Conservation (phyloP, 2,329 filamentous ascomycete species). For the Fusarium tanahbumbuense region DNA sequence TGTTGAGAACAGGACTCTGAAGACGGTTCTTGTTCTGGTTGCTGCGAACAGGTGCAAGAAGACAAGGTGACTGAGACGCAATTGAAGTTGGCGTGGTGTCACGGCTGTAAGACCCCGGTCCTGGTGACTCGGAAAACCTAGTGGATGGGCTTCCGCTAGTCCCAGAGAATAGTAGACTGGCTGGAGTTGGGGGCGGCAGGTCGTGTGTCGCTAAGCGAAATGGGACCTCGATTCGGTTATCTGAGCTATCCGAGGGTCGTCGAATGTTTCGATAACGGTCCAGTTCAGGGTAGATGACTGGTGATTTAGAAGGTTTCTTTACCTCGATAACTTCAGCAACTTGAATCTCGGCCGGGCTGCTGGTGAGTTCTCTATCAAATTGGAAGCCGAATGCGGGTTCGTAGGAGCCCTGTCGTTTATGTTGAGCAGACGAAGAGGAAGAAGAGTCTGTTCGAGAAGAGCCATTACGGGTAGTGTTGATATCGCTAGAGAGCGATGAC, state of each 20-base stretch:
- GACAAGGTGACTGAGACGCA: constrained; percentile 77
- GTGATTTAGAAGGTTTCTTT: constrained; percentile 54
- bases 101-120: constrained; percentile 76
- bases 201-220: constrained; percentile 72
- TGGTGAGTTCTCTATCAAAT: constrained; percentile 56
- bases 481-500: constrained; percentile 58
- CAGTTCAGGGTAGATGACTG: constrained; percentile 68
- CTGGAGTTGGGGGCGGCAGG: constrained; percentile 73
- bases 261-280: constrained; percentile 68
- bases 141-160: constrained; percentile 80
- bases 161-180: constrained; percentile 65
- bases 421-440: constrained; percentile 59
- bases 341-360: constrained; percentile 59
- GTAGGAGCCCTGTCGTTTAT: constrained; percentile 52
- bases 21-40: constrained; percentile 63
- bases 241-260: constrained; percentile 52
- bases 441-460: constrained; percentile 56
- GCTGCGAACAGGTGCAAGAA: constrained; percentile 62
- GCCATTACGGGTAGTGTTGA: constrained; percentile 49
- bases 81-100: constrained; percentile 84
- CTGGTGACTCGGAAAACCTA: constrained; percentile 77
- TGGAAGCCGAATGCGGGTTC: constrained; percentile 52
- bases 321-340: constrained; percentile 57
- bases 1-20: constrained; percentile 65
- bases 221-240: constrained; percentile 59